These are phyloP conservation scores for Torrubiella hemipterigena DNA, from an alignment of 2,329 filamentous ascomycete species.

Conservation along the genomic window DNA sequence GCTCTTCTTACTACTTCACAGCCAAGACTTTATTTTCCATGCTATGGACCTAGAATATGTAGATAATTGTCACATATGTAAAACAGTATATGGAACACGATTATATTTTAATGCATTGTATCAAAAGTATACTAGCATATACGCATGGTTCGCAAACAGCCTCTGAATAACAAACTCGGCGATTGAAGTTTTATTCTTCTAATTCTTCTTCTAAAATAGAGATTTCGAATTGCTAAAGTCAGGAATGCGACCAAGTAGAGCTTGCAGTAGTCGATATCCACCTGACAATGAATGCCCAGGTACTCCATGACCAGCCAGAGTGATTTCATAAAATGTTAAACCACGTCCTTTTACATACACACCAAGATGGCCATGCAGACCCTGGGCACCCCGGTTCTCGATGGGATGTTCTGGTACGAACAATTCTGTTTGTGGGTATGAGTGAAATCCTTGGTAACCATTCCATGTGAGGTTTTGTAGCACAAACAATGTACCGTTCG, in stretches of 20 bases:
- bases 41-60: too few relatives aligned
- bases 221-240: conserved; percentile 28
- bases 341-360: conserved; percentile 63
- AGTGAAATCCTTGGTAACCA: conserved; percentile 57
- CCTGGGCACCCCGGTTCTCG: conserved; percentile 21
- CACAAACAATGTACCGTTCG: conserved; percentile 56
- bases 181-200: too few relatives aligned
- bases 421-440: conserved; percentile 46
- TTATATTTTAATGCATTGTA: too few relatives aligned
- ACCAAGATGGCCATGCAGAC: conserved; percentile 40
- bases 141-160: too few relatives aligned
- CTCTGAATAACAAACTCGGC: too few relatives aligned
- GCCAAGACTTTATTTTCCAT: too few relatives aligned
- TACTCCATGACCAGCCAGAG: conserved; percentile 54
- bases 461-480: conserved; percentile 78
- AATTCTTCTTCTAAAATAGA: too few relatives aligned
- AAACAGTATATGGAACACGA: too few relatives aligned
- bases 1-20: too few relatives aligned
- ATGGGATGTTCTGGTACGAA: conserved; percentile 42
- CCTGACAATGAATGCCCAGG: conserved; percentile 57
- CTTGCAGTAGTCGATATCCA: conserved; percentile 61
- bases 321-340: conserved; percentile 56
- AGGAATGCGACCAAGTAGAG: conserved; percentile 57
- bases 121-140: too few relatives aligned
- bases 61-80: too few relatives aligned